Conservation (phyloP, 768 basidiomycete genomes). For the Leccinum fibrillosum region DNA sequence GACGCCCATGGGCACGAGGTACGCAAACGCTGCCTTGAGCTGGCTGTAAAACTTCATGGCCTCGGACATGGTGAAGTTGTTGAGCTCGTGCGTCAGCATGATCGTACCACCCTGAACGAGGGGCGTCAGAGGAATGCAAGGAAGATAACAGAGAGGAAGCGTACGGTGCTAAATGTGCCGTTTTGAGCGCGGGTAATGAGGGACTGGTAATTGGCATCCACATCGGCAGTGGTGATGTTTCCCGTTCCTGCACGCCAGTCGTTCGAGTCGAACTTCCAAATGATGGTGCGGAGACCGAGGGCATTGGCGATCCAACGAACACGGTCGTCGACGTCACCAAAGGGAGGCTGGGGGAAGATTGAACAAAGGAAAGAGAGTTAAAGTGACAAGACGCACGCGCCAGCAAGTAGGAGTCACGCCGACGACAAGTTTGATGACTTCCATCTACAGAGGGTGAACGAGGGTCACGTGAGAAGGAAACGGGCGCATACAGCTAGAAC, state of each 20-base stretch:
- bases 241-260: constrained; percentile 68
- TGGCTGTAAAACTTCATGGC: constrained; percentile 50
- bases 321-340: constrained; percentile 71
- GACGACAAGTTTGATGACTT: constrained; percentile 51
- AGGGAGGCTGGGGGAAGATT: constrained; percentile 47
- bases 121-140: not conserved
- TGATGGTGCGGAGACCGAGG: constrained; percentile 65
- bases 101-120: constrained; percentile 43
- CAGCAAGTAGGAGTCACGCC: constrained; percentile 61
- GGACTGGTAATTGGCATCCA: constrained; percentile 51
- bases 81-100: constrained; percentile 56
- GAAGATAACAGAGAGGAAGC: not conserved
- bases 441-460: constrained; percentile 31
- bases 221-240: constrained; percentile 39
- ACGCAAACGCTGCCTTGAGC: constrained; percentile 42
- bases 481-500: constrained; percentile 22
- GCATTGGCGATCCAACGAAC: constrained; percentile 66
- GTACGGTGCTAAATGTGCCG: constrained; percentile 40
- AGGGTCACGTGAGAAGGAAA: not conserved
- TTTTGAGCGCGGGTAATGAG: constrained; percentile 47
- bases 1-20: constrained; percentile 53
- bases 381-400: constrained; percentile 39
- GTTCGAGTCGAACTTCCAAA: constrained; percentile 69
- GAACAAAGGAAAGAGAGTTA: not conserved
- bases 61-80: constrained; percentile 59